Base-by-base conservation (phyloP, 805 yeast species). In the Hanseniaspora clermontiae region DNA sequence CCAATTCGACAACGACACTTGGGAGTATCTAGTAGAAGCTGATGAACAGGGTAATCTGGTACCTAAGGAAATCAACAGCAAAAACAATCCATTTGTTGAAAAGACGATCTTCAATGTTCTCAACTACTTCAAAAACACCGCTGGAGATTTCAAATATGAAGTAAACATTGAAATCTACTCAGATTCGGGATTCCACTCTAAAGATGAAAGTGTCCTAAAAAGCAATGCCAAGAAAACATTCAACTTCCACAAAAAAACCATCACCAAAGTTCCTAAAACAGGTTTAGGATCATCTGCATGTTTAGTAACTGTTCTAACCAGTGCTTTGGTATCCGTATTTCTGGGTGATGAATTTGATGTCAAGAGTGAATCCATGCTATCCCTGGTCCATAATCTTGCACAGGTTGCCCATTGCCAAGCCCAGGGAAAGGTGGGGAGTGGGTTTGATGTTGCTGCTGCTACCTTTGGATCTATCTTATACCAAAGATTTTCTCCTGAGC, bases 251-350 rank as follows among this genome's bases (percentile, higher is more conserved):
- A 56, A 67, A 0, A 59, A 66, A 27, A 73, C 79, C 15, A 87
- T 93, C 56, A 73, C 78, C 0, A 72, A 84, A 38, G 95, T 89
- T 6, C 81, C 96, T 2, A 93, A 93, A 66, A 93, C 98, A 0
- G 98, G 98, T 0, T 74, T 93, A 50, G 98, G 98, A 0, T 88
- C 96, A 12, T 88, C 96, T 36, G 98, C 98, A 0, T 96, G 96
- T 0, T 74, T 93, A 58, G 95, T 87, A 2, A 78, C 95, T 1
- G 90, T 85, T 1, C 74, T 90, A 2, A 79, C 87, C 0, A 77
- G 95, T 0, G 84, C 90, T 0, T 64, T 93, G 48, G 65, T 82
- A 8, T 72, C 83, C 5, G 55, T 51, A 8, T 70, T 73, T 50
- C 79, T 77, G 61, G 62, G 63, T 8, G 62, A 66, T 12, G 55